Evolutionary conservation across 495 filamentous ascomycete species (phyloP), one percentile per base, ranked within the genome.

Genomic region (Xylaria castorea): DNA sequence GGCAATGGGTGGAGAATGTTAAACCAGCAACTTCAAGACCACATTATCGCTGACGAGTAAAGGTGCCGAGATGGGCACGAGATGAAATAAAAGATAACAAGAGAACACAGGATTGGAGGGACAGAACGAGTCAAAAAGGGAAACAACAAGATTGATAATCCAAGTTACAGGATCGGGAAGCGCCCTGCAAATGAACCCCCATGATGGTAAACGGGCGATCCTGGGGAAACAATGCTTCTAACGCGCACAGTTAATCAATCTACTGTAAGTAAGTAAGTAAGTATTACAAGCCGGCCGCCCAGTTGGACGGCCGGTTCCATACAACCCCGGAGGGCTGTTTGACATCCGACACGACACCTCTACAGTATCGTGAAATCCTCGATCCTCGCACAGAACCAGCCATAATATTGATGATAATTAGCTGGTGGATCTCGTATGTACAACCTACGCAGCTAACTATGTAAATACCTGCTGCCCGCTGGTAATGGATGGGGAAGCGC

Each of bases 191-290:
- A 44, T 64, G 36, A 44, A 12, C 32, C 27, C 34, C 50, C 44
- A 42, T 42, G 38, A 0, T 55, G 66, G 34, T n/a, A 51, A 57
- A 55, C 48, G 66, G 32, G 34, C 58, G 66, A 68, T 68, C 66
- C 50, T 68, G 50, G 66, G 66, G 66, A 68, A 68, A 68, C 66
- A 34, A 68, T 50, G 66, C 66, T 55, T 44, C 11, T 42, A 32
- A 48, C 40, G 40, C 8, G 32, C 40, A 40, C 55, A 18, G 18
- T 34, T 27, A 34, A 58, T 18, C 55, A 34, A 38, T 20, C 3
- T 20, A 20, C 16, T n/a, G 20, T 40, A 40, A 12, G 7, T 40
- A n/a, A n/a, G n/a, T n/a, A n/a, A n/a, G n/a, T n/a, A n/a, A n/a
- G n/a, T n/a, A n/a, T 40, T 25, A 44, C 60, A 0, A 20, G 20